phyloP scores from a whole-genome alignment of 2,329 filamentous ascomycete species.

The Scedosporium apiospermum region DNA sequence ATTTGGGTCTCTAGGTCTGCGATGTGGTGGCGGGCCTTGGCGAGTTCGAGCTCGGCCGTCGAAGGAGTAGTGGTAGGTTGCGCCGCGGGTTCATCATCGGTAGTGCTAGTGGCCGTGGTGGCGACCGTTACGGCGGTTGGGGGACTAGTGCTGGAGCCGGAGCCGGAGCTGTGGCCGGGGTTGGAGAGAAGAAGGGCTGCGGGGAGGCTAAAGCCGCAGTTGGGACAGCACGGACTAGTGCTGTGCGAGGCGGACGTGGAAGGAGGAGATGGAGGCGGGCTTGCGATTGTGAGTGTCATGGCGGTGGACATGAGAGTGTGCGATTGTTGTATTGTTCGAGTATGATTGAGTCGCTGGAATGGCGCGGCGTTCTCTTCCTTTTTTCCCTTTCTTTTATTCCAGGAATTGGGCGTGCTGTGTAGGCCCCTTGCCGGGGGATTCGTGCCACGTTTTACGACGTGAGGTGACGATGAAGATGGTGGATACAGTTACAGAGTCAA shows the following conservation, averaged over 20 bases:
- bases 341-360: background rate
- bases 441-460: too few relatives aligned
- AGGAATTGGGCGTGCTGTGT: background rate
- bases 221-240: conserved; percentile 33
- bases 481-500: too few relatives aligned
- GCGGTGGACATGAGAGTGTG: conserved; percentile 2
- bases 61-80: background rate
- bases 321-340: background rate
- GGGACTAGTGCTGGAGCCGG: background rate
- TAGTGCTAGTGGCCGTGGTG: background rate
- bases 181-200: background rate
- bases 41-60: conserved; percentile 26
- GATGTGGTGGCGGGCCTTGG: conserved; percentile 50
- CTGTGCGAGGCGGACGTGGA: background rate
- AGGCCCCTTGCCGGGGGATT: too few relatives aligned
- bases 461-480: too few relatives aligned
- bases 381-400: background rate
- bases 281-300: conserved; percentile 12
- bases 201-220: conserved; percentile 35
- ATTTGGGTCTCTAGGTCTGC: conserved; percentile 64
- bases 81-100: background rate
- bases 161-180: background rate
- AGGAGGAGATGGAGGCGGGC: background rate
- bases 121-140: background rate
- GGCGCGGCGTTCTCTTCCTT: background rate